Evolutionary conservation across 208 protist genomes (phyloP).

Genomic region (Trichomonas vaginalis): DNA sequence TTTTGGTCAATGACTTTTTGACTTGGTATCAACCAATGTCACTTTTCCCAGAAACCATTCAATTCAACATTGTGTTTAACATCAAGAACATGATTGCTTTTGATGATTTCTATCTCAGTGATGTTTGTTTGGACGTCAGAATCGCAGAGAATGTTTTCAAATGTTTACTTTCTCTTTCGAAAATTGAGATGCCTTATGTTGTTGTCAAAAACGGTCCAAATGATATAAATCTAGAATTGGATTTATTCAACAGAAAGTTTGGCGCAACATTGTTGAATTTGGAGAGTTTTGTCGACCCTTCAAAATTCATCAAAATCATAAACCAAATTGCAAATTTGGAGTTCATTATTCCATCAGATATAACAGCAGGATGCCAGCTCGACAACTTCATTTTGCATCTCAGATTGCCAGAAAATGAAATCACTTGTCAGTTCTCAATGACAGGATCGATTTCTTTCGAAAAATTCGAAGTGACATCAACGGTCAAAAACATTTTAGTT

Average conservation of each 20-base stretch:
- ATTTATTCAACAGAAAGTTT: background rate
- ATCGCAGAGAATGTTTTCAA: background rate
- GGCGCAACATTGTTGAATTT: background rate
- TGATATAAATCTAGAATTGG: background rate
- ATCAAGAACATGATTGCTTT: background rate
- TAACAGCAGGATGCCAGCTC: background rate
- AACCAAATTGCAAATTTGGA: background rate
- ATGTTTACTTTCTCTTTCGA: background rate
- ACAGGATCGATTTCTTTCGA: background rate
- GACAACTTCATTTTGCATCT: background rate
- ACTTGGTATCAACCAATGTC: background rate
- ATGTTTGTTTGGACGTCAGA: background rate
- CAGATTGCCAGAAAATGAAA: background rate
- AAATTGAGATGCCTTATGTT: background rate
- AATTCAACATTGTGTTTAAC: background rate
- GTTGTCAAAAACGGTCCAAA: background rate
- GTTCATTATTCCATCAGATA: background rate
- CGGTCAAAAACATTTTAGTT: background rate
- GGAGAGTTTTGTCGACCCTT: background rate
- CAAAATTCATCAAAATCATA: background rate
- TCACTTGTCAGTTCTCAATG: background rate
- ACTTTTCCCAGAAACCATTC: background rate
- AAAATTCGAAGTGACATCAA: background rate
- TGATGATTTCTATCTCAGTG: background rate
- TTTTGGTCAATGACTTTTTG: background rate